A percentile compares a stretch with the other conserved stretches of the same genome.
Conservation (phyloP, 1,284 basidiomycete genomes). For the Taiwanofungus camphoratus region DNA sequence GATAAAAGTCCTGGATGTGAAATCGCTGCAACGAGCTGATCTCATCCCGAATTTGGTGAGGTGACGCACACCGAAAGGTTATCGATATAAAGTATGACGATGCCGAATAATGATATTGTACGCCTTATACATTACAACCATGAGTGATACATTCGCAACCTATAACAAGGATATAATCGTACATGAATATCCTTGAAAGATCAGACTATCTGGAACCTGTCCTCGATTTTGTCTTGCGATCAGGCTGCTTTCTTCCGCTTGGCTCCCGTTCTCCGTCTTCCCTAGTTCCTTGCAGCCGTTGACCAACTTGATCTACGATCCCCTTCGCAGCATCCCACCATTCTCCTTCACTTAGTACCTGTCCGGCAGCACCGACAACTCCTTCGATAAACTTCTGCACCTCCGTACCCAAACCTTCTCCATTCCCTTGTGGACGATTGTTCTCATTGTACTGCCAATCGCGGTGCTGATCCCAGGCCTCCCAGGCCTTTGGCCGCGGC, state of each 20-base stretch:
- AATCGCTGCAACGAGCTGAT: no score
- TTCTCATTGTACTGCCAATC: slow-evolving; percentile 53
- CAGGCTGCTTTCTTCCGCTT: slow-evolving; percentile 11
- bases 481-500: slow-evolving; percentile 52
- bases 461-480: slow-evolving; percentile 54
- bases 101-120: no score
- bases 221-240: slow-evolving; percentile 2
- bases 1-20: no score
- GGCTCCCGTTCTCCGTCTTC: slow-evolving; percentile 11
- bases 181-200: background rate
- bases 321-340: slow-evolving; percentile 42
- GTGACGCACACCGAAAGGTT: no score
- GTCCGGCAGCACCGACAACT: slow-evolving; percentile 36
- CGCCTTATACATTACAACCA: no score
- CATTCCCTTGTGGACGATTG: slow-evolving; percentile 19
- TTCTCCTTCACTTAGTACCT: slow-evolving; percentile 29
- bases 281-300: slow-evolving; percentile 5
- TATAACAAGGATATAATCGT: background rate
- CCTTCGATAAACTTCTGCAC: slow-evolving; percentile 39
- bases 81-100: no score
- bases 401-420: slow-evolving; percentile 23
- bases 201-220: background rate
- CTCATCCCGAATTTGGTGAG: no score
- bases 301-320: slow-evolving; percentile 13
- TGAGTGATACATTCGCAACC: no score